These are phyloP conservation scores for Ceraceosorus bombacis DNA, from an alignment of 1,284 basidiomycete genomes.

Conservation along the genomic window DNA sequence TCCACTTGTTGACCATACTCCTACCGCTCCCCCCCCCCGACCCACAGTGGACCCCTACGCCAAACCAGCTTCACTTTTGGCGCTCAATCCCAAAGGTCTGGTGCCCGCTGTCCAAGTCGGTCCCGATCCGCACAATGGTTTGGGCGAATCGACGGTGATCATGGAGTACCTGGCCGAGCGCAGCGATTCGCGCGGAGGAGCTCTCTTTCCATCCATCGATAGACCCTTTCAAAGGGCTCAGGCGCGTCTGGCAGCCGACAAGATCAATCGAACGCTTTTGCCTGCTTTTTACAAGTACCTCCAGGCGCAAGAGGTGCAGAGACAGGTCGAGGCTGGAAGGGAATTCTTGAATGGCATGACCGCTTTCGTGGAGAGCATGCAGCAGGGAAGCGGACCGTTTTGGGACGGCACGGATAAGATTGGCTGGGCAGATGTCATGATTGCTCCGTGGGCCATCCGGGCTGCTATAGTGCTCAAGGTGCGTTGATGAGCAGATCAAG, in stretches of 20 bases:
- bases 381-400: conserved; percentile 54
- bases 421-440: conserved; percentile 64
- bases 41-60: conserved; percentile 70
- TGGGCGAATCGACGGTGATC: conserved; percentile 36
- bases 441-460: conserved; percentile 67
- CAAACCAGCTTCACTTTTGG: conserved; percentile 68
- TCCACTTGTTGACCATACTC: too few relatives aligned
- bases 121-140: conserved; percentile 18
- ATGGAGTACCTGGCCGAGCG: conserved; percentile 68
- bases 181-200: conserved; percentile 43
- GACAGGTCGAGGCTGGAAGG: conserved; percentile 57
- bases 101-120: conserved; percentile 63
- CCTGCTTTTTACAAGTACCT: conserved; percentile 71
- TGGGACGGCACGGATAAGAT: conserved; percentile 55
- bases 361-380: conserved; percentile 51
- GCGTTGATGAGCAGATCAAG: too few relatives aligned
- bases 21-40: conserved; percentile 48
- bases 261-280: conserved; percentile 60
- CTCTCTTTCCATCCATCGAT: conserved; percentile 56
- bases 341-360: conserved; percentile 59
- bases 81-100: conserved; percentile 69
- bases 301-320: conserved; percentile 61
- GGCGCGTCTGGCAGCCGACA: conserved; percentile 63
- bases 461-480: conserved; percentile 57
- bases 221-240: conserved; percentile 64